A percentile compares a stretch with the other conserved stretches of the same genome.
Evolutionary conservation across 1,284 basidiomycete genomes (phyloP).

Genomic region (Sporisorium exsertum): DNA sequence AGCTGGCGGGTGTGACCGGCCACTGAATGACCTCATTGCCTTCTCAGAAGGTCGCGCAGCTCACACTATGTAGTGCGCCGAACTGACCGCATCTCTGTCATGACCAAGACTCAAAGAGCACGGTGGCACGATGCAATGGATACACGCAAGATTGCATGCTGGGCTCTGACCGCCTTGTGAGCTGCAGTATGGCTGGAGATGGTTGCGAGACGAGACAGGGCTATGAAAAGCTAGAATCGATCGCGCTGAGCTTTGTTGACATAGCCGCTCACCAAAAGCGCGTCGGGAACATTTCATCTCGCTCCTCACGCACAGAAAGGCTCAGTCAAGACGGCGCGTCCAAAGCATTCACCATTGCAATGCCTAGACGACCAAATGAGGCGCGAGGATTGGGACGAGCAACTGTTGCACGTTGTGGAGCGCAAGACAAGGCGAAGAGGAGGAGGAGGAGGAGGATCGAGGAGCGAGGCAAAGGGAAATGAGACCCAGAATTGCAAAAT

Average conservation of each 20-base stretch:
- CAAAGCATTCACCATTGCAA: neutral
- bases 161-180: neutral
- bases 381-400: neutral
- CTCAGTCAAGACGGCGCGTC: neutral
- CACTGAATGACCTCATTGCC: neutral
- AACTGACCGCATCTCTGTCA: neutral
- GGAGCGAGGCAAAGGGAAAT: neutral
- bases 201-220: neutral
- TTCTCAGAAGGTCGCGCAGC: neutral
- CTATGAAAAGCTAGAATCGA: neutral
- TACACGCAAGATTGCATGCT: neutral
- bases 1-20: neutral
- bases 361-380: neutral
- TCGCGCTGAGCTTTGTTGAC: neutral
- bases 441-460: neutral
- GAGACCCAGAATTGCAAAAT: constrained; percentile 13
- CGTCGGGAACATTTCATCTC: neutral
- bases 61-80: neutral
- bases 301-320: neutral
- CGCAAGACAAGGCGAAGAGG: neutral
- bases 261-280: neutral
- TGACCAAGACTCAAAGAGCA: neutral
- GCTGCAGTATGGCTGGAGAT: neutral
- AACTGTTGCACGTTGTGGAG: neutral
- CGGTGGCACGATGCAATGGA: neutral